Percentiles rank a stretch among this genome's conserved stretches.
phyloP scores from a whole-genome alignment of 805 yeast genomes.

The Tetrapisispora phaffii region DNA sequence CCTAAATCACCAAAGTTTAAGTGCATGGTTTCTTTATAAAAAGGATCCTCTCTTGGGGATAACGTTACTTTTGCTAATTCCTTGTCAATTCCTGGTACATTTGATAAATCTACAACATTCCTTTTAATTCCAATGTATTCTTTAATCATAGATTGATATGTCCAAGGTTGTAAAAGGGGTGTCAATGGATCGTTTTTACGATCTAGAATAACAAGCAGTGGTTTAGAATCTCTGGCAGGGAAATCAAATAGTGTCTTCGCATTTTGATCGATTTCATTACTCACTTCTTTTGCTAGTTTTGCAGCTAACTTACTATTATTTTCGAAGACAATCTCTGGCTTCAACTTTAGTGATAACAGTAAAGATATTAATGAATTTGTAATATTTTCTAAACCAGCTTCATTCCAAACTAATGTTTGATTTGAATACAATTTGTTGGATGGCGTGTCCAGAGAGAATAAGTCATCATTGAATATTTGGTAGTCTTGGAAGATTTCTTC shows the following conservation, averaged over 20 bases:
- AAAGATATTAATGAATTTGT: conserved; percentile 21
- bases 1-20: conserved; percentile 92
- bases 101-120: conserved; percentile 63
- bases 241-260: conserved; percentile 59
- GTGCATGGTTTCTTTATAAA: conserved; percentile 72
- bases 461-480: conserved; percentile 57
- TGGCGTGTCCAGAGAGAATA: conserved; percentile 41
- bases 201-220: conserved; percentile 67
- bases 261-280: conserved; percentile 45
- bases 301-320: conserved; percentile 53
- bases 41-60: conserved; percentile 61
- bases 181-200: conserved; percentile 87
- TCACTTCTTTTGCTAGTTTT: conserved; percentile 59
- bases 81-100: conserved; percentile 44
- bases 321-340: conserved; percentile 75
- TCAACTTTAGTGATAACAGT: conserved; percentile 55
- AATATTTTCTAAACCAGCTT: conserved; percentile 16
- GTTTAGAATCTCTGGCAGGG: conserved; percentile 53
- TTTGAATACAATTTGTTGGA: conserved; percentile 16
- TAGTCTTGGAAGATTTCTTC: conserved; percentile 83
- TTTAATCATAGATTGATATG: conserved; percentile 95
- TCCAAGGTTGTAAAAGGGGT: conserved; percentile 91
- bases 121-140: conserved; percentile 76
- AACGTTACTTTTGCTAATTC: conserved; percentile 56
- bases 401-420: conserved; percentile 22